Percentiles rank a stretch among this genome's conserved stretches.
phyloP scores from a whole-genome alignment of 1,284 basidiomycete genomes.

The Phellinidium pouzarii region DNA sequence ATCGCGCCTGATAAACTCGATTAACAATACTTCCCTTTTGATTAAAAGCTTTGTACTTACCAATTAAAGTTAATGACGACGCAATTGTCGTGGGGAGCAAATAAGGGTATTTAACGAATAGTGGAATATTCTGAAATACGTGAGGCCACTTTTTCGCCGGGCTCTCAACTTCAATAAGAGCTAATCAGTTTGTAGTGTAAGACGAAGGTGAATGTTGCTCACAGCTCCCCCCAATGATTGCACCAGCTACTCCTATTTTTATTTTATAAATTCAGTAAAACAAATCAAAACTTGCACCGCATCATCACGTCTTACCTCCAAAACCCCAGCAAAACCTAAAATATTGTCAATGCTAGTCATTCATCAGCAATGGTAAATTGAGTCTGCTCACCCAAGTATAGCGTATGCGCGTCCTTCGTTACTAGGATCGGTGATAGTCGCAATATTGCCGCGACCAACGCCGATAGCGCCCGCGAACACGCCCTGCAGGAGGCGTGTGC shows the following conservation, averaged over 20 bases:
- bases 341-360: neutral
- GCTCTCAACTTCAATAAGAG: conserved; percentile 56
- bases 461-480: conserved; percentile 94
- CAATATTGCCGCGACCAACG: conserved; percentile 84
- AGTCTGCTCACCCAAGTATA: conserved; percentile 64
- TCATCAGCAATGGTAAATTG: neutral
- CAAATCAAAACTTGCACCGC: neutral
- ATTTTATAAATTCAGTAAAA: neutral
- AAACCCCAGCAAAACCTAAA: conserved; percentile 85
- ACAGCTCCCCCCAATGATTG: conserved; percentile 84
- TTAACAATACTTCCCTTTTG: conserved; percentile 6
- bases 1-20: conserved; percentile 54
- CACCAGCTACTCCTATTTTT: conserved; percentile 68
- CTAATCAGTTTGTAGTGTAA: neutral
- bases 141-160: conserved; percentile 83
- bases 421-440: conserved; percentile 82
- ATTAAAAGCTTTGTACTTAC: conserved; percentile 31
- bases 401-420: conserved; percentile 95
- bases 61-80: conserved; percentile 63
- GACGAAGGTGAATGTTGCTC: conserved; percentile 26
- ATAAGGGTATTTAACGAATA: conserved; percentile 86
- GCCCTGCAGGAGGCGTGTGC: conserved; percentile 87
- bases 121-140: conserved; percentile 53
- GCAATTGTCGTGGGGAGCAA: conserved; percentile 85
- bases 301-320: conserved; percentile 46